These are phyloP conservation scores for Austroboletus niveus DNA, from an alignment of 1,284 basidiomycete species.

Conservation along the genomic window DNA sequence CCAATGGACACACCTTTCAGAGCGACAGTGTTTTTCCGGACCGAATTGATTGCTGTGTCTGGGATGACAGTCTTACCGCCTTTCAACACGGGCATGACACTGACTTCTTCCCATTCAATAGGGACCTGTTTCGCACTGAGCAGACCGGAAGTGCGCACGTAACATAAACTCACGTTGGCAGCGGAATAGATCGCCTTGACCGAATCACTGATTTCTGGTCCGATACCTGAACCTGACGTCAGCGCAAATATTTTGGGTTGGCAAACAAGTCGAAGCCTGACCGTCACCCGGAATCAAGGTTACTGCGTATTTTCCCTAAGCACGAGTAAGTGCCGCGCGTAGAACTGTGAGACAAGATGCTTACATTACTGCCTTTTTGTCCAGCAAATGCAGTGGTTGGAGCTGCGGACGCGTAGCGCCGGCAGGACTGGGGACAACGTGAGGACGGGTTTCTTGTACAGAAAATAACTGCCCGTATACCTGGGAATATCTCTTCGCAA, in stretches of 20 bases:
- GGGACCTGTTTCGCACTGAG: slow-evolving; percentile 63
- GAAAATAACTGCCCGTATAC: slow-evolving; percentile 32
- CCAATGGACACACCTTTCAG: slow-evolving; percentile 76
- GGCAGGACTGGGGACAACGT: slow-evolving; percentile 43
- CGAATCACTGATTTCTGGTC: slow-evolving; percentile 96
- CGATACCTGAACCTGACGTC: slow-evolving; percentile 71
- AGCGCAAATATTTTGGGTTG: slow-evolving; percentile 18
- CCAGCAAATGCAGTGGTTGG: slow-evolving; percentile 86
- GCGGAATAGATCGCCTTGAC: slow-evolving; percentile 93
- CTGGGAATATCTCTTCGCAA: slow-evolving; percentile 48
- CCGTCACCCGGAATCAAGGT: slow-evolving; percentile 92
- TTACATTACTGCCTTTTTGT: slow-evolving; percentile 82
- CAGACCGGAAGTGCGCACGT: background rate
- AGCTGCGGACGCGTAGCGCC: slow-evolving; percentile 69
- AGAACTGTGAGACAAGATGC: slow-evolving; percentile 28
- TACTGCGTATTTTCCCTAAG: slow-evolving; percentile 91
- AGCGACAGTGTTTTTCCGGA: slow-evolving; percentile 97
- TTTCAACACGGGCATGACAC: slow-evolving; percentile 91
- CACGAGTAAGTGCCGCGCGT: slow-evolving; percentile 4
- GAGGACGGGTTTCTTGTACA: slow-evolving; percentile 11
- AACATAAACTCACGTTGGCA: slow-evolving; percentile 61
- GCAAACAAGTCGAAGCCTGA: slow-evolving; percentile 39
- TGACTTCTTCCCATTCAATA: slow-evolving; percentile 98
- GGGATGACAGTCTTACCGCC: slow-evolving; percentile 98
- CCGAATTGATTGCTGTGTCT: slow-evolving; percentile 85